phyloP scores from a whole-genome alignment of 192 early-diverging fungal genomes.

The Backusella liffmaniae region DNA sequence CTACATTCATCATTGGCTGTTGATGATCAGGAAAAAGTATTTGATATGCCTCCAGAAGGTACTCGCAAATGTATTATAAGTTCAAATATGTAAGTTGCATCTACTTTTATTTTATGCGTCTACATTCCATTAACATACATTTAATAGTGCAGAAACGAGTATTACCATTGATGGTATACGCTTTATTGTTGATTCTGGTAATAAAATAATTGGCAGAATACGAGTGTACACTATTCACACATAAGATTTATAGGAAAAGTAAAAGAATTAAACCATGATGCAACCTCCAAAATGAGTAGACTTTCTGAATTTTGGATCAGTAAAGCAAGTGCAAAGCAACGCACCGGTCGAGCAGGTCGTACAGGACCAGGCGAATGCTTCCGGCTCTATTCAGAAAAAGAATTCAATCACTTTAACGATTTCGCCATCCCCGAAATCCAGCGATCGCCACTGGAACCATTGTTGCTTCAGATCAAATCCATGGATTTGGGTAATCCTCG shows the following conservation, averaged over 20 bases:
- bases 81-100: slow-evolving; percentile 54
- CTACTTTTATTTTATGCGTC: background rate
- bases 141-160: slow-evolving; percentile 41
- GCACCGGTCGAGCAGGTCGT: slow-evolving; percentile 61
- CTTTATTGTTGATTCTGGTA: slow-evolving; percentile 67
- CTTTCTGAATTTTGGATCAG: slow-evolving; percentile 71
- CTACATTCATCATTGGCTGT: slow-evolving; percentile 64
- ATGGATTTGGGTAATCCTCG: slow-evolving; percentile 60
- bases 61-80: slow-evolving; percentile 60
- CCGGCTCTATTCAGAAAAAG: slow-evolving; percentile 59
- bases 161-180: slow-evolving; percentile 62
- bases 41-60: slow-evolving; percentile 60
- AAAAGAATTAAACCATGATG: slow-evolving; percentile 64
- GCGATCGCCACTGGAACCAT: slow-evolving; percentile 57
- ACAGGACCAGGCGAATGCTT: slow-evolving; percentile 67
- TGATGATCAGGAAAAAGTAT: slow-evolving; percentile 67
- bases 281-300: slow-evolving; percentile 44
- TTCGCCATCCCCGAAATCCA: slow-evolving; percentile 70
- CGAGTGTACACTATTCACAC: background rate
- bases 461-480: slow-evolving; percentile 59
- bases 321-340: slow-evolving; percentile 63
- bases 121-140: background rate
- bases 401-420: slow-evolving; percentile 58
- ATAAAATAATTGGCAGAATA: background rate
- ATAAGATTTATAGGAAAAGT: slow-evolving; percentile 43